A percentile compares a stretch with the other conserved stretches of the same genome.
These are phyloP conservation scores for Amorphotheca resinae DNA, from an alignment of 495 filamentous ascomycete genomes.

Conservation along the genomic window DNA sequence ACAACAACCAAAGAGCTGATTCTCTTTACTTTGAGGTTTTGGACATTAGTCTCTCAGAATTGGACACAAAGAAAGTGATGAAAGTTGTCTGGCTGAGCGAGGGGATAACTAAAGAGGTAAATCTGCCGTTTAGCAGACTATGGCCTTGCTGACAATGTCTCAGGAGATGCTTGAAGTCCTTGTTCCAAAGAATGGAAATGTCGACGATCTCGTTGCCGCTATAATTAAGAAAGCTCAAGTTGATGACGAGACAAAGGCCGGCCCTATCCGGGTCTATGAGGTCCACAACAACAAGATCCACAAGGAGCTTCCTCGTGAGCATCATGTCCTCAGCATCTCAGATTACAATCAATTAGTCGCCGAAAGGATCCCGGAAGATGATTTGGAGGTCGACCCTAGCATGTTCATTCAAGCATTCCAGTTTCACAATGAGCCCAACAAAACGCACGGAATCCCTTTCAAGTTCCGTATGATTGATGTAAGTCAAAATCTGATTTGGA, in stretches of 20 bases:
- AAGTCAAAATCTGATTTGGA: constrained; percentile 22
- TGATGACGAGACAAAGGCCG: constrained; percentile 52
- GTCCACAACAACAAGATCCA: constrained; percentile 65
- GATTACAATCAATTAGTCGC: constrained; percentile 80
- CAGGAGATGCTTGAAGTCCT: constrained; percentile 68
- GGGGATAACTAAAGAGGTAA: constrained; percentile 79
- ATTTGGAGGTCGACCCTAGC: constrained; percentile 36
- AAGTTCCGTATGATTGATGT: constrained; percentile 78
- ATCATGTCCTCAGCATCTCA: constrained; percentile 57
- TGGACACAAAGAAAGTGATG: constrained; percentile 77
- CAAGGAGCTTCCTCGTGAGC: constrained; percentile 52
- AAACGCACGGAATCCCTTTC: constrained; percentile 74
- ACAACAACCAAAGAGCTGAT: constrained; percentile 57
- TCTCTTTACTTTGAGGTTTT: constrained; percentile 82
- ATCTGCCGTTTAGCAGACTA: background rate
- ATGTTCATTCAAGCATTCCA: constrained; percentile 72
- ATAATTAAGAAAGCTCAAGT: constrained; percentile 72
- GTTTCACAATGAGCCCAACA: constrained; percentile 75
- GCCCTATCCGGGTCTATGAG: constrained; percentile 64
- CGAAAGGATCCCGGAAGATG: constrained; percentile 69
- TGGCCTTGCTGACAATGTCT: constrained; percentile 19
- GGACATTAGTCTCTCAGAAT: constrained; percentile 84
- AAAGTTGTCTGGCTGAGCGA: constrained; percentile 78
- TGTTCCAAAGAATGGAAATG: constrained; percentile 66
- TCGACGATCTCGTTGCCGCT: constrained; percentile 60